Percentiles rank a stretch among this genome's conserved stretches.
Conservation (phyloP, 345 rosid genomes). For the Atalantia buxifolia region DNA sequence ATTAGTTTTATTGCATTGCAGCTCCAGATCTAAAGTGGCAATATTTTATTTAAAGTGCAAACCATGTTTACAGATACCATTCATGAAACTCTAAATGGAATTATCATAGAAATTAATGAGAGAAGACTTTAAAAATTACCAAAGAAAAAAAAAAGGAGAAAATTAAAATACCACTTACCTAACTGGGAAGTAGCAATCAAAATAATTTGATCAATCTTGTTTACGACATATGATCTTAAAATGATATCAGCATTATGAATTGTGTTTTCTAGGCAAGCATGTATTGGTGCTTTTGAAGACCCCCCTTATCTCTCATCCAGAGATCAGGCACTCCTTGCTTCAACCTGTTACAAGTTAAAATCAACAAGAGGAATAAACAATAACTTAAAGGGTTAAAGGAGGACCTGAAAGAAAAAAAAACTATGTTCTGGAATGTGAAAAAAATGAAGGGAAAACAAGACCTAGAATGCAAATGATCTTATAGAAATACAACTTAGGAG, state of each 20-base stretch:
- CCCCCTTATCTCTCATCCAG: slow-evolving; percentile 68
- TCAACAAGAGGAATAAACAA: neutral
- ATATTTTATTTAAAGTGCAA: neutral
- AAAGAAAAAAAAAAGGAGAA: neutral
- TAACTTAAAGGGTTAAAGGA: neutral
- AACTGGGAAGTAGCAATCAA: slow-evolving; percentile 87
- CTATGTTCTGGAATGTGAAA: neutral
- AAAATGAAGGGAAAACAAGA: neutral
- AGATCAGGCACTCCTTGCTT: slow-evolving; percentile 23
- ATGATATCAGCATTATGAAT: slow-evolving; percentile 95
- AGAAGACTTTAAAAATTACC: neutral
- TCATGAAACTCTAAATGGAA: neutral
- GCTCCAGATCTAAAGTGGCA: neutral
- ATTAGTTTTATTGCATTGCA: neutral
- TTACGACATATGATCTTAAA: slow-evolving; percentile 62
- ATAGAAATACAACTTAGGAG: neutral
- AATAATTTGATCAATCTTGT: slow-evolving; percentile 93
- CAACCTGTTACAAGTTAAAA: no score
- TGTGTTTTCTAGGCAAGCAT: slow-evolving; percentile 71
- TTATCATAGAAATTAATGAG: neutral
- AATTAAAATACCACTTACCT: slow-evolving; percentile 38
- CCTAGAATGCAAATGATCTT: neutral
- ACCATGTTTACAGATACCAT: neutral
- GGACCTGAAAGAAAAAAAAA: neutral
- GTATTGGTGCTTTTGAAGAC: no score